Percentiles rank a stretch among this genome's conserved stretches.
Conservation (phyloP, 768 basidiomycete species). For the Strobilomyces dryophilus region DNA sequence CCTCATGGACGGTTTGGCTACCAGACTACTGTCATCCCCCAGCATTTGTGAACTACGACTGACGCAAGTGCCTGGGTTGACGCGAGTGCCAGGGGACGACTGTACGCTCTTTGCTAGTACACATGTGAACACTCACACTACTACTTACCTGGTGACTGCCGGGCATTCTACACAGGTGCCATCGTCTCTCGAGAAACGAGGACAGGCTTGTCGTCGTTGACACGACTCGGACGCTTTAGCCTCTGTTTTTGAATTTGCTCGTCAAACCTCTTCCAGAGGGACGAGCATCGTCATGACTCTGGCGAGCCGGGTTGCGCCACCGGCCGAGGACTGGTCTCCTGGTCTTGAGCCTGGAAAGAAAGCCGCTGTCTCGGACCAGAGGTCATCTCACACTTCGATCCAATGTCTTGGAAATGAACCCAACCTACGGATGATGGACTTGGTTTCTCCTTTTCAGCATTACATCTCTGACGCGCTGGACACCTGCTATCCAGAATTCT, state of each 20-base stretch:
- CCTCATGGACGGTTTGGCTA: too few species aligned
- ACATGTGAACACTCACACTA: too few species aligned
- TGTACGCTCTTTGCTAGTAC: too few species aligned
- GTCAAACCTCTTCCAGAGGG: slow-evolving; percentile 39
- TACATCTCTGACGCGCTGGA: slow-evolving; percentile 42
- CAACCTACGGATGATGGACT: slow-evolving; percentile 26
- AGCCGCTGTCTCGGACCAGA: slow-evolving; percentile 32
- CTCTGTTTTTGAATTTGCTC: slow-evolving; percentile 46
- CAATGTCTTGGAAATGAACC: slow-evolving; percentile 46
- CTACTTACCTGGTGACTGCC: too few species aligned
- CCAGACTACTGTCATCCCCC: too few species aligned
- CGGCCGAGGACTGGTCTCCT: not conserved
- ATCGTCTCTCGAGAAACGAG: not conserved
- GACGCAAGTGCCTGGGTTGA: too few species aligned
- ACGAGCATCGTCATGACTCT: slow-evolving; percentile 46
- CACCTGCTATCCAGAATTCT: slow-evolving; percentile 39
- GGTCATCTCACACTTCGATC: slow-evolving; percentile 41
- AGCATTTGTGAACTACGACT: too few species aligned
- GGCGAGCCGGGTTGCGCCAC: slow-evolving; percentile 22
- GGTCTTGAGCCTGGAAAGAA: slow-evolving; percentile 28
- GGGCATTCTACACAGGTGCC: too few species aligned
- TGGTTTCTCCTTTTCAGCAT: slow-evolving; percentile 27
- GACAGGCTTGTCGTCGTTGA: slow-evolving; percentile 20
- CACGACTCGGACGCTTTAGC: slow-evolving; percentile 44
- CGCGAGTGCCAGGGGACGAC: too few species aligned